Percentiles rank a stretch among this genome's conserved stretches.
These are phyloP conservation scores for Monotropa hypopitys DNA, from an alignment of 179 eudicot species.

Conservation along the genomic window DNA sequence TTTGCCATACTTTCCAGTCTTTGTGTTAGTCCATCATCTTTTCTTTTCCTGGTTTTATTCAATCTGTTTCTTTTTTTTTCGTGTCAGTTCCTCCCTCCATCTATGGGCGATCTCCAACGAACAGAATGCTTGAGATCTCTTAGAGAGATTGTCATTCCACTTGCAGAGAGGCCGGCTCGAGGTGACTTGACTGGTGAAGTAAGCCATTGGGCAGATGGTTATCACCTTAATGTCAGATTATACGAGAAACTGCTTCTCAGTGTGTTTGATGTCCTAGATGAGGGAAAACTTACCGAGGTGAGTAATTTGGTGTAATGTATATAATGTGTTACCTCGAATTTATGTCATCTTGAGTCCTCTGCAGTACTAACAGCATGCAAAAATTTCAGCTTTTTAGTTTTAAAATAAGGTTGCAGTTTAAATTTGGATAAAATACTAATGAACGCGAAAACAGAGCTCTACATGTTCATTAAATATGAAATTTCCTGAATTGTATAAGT, in stretches of 20 bases:
- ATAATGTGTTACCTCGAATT: neutral
- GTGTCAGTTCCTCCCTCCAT: constrained; percentile 69
- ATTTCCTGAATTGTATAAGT: neutral
- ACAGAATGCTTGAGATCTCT: constrained; percentile 85
- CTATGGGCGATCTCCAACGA: constrained; percentile 80
- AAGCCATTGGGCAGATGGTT: constrained; percentile 99
- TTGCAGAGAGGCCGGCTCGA: constrained; percentile 98
- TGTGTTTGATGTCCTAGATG: constrained; percentile 93
- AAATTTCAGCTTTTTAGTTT: constrained; percentile 1
- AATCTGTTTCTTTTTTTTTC: neutral
- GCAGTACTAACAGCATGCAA: neutral
- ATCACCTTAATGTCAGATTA: constrained; percentile 87
- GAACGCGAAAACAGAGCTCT: constrained; percentile 1
- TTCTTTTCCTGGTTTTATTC: constrained; percentile 1
- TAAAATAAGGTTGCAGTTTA: neutral
- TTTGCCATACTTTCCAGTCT: neutral
- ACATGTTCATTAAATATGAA: neutral
- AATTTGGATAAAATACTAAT: neutral
- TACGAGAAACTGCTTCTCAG: constrained; percentile 94
- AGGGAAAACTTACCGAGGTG: constrained; percentile 97
- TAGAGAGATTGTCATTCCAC: constrained; percentile 71
- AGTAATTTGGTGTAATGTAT: neutral
- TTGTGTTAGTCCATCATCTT: neutral
- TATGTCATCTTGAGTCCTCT: neutral
- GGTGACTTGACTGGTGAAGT: constrained; percentile 99